Base-by-base conservation (phyloP, 371 early-diverging fungal species). In the Blastocladiella emersonii region DNA sequence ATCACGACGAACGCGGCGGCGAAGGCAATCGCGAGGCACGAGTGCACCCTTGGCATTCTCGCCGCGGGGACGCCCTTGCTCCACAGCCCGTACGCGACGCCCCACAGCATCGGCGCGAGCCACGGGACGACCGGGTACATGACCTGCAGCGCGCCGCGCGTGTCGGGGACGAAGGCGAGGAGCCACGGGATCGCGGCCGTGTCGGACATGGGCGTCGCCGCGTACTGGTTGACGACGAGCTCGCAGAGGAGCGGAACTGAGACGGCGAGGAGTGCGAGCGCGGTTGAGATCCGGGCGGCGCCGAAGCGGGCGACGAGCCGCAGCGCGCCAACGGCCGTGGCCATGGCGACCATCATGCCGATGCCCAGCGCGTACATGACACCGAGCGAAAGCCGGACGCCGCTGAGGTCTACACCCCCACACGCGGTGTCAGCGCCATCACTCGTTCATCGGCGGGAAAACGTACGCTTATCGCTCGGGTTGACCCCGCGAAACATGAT, bases 321-420 rank as follows among this genome's bases (percentile, higher is more conserved):
- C 27, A 53, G 34, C 7, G 19, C 56, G 27, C 10, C 35, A 3
- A 37, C 10, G 4, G 37, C 10, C 3, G 23, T 25, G 3, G 23
- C 10, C 10, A 56, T 56, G 59, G 59, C 17, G 15, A 37, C 1
- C 15, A 36, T 15, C n/a, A 59, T n/a, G 32, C 21, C 13, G 13
- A 30, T n/a, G 30, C 59, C 59, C 15, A 59, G 59, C 59, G 59
- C 37, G 36, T 15, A 59, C 13, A 59, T n/a, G 13, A 59, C 59
- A 4, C 59, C 59, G 0, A 59, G 59, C 19, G 37, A 34, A 12
- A 59, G 1, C 15, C 57, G 57, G 10, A 57, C 57, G 35, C 57
- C 57, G 5, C 23, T n/a, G 8, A 57, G n/a, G 57, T 57, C n/a
- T 57, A n/a, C n/a, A n/a, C n/a, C n/a, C n/a, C n/a, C n/a, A n/a